Evolutionary conservation across 768 basidiomycete species (phyloP).

Genomic region (Clitopilus passeckerianus): DNA sequence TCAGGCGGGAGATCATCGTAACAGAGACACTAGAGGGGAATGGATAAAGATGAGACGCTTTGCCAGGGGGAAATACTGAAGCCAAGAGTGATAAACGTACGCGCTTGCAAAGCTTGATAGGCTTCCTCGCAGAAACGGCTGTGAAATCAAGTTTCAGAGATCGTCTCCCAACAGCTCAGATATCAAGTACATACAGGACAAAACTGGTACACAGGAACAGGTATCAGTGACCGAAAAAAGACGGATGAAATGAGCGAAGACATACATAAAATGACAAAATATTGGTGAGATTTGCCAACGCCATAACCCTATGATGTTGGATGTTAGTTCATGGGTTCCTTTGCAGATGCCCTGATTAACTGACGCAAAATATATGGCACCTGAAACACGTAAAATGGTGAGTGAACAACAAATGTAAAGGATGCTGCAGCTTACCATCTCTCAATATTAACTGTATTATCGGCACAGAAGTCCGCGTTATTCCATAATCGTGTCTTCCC

Average conservation of each 20-base stretch:
- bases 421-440: conserved; percentile 35
- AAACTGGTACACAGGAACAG: conserved; percentile 10
- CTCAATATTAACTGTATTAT: conserved; percentile 38
- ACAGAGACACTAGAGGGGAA: conserved; percentile 34
- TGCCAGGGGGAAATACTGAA: background rate
- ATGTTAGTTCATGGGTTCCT: background rate
- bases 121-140: conserved; percentile 42
- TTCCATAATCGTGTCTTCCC: conserved; percentile 19
- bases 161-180: too few species aligned
- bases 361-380: conserved; percentile 53
- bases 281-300: conserved; percentile 44
- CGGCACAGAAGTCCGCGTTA: conserved; percentile 21
- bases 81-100: conserved; percentile 19
- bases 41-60: background rate
- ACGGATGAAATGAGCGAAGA: conserved; percentile 5
- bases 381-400: conserved; percentile 18
- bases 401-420: background rate
- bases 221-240: background rate
- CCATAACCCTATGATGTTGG: conserved; percentile 38
- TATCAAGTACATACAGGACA: conserved; percentile 18
- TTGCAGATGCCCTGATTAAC: conserved; percentile 7
- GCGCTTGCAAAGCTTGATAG: conserved; percentile 47
- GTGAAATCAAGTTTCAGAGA: background rate
- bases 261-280: conserved; percentile 32
- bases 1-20: conserved; percentile 49